These are phyloP conservation scores for Glycyrrhiza uralensis DNA, from an alignment of 306 rosid genomes.

Conservation along the genomic window DNA sequence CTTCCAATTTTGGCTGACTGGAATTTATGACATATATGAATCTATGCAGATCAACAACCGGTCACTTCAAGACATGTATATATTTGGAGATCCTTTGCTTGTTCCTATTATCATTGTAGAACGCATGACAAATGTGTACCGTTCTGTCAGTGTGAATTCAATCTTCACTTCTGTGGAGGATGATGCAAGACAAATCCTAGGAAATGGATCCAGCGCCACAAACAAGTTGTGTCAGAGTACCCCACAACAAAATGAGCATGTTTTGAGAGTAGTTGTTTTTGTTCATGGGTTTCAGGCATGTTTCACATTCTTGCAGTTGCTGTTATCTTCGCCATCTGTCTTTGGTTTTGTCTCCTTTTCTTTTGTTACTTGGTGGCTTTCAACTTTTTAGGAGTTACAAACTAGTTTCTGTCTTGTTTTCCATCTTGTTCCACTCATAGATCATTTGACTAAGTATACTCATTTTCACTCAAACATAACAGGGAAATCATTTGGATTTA, in stretches of 20 bases:
- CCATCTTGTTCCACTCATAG: neutral
- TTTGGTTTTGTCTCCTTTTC: neutral
- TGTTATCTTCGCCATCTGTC: constrained; percentile 16
- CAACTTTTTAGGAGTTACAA: neutral
- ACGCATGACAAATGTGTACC: constrained; percentile 52
- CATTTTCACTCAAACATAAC: constrained; percentile 20
- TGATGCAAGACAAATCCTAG: constrained; percentile 31
- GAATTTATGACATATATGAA: constrained; percentile 7
- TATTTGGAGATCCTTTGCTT: constrained; percentile 74
- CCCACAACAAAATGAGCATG: constrained; percentile 44
- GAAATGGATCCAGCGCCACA: constrained; percentile 39
- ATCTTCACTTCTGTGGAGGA: constrained; percentile 46
- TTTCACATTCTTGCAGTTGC: constrained; percentile 26
- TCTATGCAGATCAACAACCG: constrained; percentile 76
- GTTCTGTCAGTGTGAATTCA: constrained; percentile 55
- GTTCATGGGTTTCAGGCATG: constrained; percentile 99
- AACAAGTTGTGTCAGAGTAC: constrained; percentile 37
- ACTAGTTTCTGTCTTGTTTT: neutral
- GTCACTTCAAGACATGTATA: constrained; percentile 83
- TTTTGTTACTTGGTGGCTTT: neutral
- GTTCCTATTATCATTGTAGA: constrained; percentile 82
- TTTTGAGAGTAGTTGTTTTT: constrained; percentile 76
- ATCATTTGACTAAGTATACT: constrained; percentile 13
- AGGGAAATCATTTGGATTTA: constrained; percentile 98
- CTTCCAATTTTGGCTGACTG: constrained; percentile 4